phyloP scores from a whole-genome alignment of 169 alveolate genomes.

The Babesia divergens region DNA sequence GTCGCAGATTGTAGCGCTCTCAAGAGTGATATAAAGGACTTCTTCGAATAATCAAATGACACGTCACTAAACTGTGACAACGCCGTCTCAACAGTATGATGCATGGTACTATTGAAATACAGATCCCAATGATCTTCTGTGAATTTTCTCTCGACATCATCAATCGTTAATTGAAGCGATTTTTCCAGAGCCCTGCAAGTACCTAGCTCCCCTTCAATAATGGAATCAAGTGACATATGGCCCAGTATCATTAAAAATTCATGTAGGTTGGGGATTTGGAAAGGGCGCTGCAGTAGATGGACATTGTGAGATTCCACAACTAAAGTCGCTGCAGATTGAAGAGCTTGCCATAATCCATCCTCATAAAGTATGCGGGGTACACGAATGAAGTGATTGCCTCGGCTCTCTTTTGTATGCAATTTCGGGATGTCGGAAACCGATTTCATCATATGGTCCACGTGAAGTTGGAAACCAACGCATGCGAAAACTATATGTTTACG shows the following conservation, averaged over 20 bases:
- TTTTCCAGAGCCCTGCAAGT: no score
- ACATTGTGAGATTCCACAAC: not conserved
- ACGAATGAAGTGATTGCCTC: no score
- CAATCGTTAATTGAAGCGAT: no score
- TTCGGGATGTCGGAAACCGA: no score
- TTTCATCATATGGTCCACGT: no score
- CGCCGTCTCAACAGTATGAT: no score
- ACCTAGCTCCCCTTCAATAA: no score
- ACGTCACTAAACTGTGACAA: no score
- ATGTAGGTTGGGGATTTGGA: conserved; percentile 3
- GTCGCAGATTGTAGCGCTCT: not conserved
- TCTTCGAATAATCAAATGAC: not conserved
- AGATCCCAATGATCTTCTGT: conserved; percentile 14
- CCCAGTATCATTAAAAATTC: not conserved
- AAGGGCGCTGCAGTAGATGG: not conserved
- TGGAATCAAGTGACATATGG: not conserved
- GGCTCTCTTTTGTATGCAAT: no score
- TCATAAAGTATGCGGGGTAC: not conserved
- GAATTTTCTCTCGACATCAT: not conserved
- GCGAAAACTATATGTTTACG: conserved; percentile 13
- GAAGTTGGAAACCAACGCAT: conserved; percentile 51
- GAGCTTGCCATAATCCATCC: not conserved
- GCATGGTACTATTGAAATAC: no score
- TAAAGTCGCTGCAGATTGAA: not conserved
- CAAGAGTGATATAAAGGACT: not conserved